Conservation (phyloP, 129 eudicot species). For the Centrapalus pauciflorus region DNA sequence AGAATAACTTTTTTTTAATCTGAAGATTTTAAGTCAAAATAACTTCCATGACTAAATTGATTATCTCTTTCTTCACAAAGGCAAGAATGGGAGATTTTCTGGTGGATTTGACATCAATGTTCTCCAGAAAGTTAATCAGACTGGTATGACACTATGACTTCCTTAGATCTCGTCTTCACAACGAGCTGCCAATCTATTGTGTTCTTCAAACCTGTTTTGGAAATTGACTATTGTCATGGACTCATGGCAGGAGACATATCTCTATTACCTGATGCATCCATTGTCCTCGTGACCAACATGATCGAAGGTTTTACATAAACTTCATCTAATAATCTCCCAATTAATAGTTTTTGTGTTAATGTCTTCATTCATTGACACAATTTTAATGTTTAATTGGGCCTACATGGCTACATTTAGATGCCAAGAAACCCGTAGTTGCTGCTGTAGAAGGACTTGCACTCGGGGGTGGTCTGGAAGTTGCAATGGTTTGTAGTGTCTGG, state of each 20-base stretch:
- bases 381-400: background rate
- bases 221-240: slow-evolving; percentile 11
- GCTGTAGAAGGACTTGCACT: slow-evolving; percentile 97
- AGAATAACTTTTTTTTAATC: background rate
- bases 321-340: background rate
- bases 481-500: slow-evolving; percentile 58
- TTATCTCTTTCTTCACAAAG: slow-evolving; percentile 31
- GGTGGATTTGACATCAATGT: slow-evolving; percentile 96
- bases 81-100: slow-evolving; percentile 72
- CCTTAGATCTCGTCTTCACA: background rate
- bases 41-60: background rate
- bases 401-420: slow-evolving; percentile 54
- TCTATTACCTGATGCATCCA: slow-evolving; percentile 66
- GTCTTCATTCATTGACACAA: background rate
- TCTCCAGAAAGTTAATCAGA: slow-evolving; percentile 63
- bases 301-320: slow-evolving; percentile 57
- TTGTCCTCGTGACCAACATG: slow-evolving; percentile 53
- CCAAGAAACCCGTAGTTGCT: slow-evolving; percentile 85
- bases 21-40: background rate
- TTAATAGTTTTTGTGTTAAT: background rate
- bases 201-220: background rate
- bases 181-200: background rate
- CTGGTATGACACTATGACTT: slow-evolving; percentile 61
- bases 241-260: slow-evolving; percentile 62
- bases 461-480: slow-evolving; percentile 95